Percentiles rank a stretch among this genome's conserved stretches.
Conservation (phyloP, 805 yeast genomes). For the Pichia rugopelliculosa region DNA sequence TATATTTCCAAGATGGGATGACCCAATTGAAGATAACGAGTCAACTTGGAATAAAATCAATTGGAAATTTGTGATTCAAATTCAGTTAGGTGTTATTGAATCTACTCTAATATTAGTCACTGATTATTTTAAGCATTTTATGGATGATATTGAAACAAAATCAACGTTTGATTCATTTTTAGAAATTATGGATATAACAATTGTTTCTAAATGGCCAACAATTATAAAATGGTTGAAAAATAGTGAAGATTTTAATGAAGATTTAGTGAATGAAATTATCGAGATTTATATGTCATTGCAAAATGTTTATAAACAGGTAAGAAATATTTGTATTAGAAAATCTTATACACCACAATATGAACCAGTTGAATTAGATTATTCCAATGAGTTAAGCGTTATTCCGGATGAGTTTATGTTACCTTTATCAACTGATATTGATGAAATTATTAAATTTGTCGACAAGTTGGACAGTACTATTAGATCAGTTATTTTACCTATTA, state of each 20-base stretch:
- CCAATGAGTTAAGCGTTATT: slow-evolving; percentile 33
- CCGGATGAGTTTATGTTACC: slow-evolving; percentile 28
- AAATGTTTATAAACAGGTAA: slow-evolving; percentile 52
- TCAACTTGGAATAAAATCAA: slow-evolving; percentile 43
- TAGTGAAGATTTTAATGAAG: slow-evolving; percentile 10
- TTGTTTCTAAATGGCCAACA: slow-evolving; percentile 42
- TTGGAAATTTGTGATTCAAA: slow-evolving; percentile 62
- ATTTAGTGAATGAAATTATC: slow-evolving; percentile 15
- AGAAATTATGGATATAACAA: slow-evolving; percentile 61
- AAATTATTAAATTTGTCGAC: slow-evolving; percentile 54
- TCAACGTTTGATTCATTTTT: slow-evolving; percentile 55
- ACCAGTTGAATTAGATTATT: slow-evolving; percentile 33
- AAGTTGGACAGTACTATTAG: slow-evolving; percentile 56
- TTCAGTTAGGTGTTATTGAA: slow-evolving; percentile 76
- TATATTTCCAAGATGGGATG: slow-evolving; percentile 51
- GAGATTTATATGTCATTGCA: slow-evolving; percentile 24
- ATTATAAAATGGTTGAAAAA: slow-evolving; percentile 24
- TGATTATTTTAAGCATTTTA: slow-evolving; percentile 69
- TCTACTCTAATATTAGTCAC: slow-evolving; percentile 63
- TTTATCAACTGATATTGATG: slow-evolving; percentile 33
- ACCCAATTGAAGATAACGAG: slow-evolving; percentile 28
- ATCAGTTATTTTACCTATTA: slow-evolving; percentile 48
- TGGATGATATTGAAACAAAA: slow-evolving; percentile 57
- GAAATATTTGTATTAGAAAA: slow-evolving; percentile 63
- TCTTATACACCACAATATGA: slow-evolving; percentile 55